phyloP scores from a whole-genome alignment of 2,329 filamentous ascomycete genomes.

The Aquanectria penicillioides region DNA sequence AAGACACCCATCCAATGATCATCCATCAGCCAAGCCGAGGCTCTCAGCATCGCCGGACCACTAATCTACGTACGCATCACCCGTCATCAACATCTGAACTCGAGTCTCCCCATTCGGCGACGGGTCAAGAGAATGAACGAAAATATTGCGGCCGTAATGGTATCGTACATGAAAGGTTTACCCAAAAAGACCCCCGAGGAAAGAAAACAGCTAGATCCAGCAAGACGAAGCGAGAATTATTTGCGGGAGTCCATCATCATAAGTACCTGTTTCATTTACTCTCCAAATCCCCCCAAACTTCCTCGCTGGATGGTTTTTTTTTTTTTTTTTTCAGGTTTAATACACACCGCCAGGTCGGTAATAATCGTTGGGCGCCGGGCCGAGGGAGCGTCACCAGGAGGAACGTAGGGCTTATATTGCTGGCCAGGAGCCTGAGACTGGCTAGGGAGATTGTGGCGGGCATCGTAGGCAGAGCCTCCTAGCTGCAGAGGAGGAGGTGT shows the following conservation, averaged over 20 bases:
- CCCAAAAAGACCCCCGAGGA: slow-evolving; percentile 10
- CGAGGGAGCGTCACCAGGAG: slow-evolving; percentile 57
- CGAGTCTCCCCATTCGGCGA: slow-evolving; percentile 1
- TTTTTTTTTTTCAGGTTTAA: too few relatives aligned
- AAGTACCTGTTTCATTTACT: background rate
- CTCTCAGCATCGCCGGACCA: background rate
- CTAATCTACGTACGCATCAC: background rate
- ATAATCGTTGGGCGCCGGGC: slow-evolving; percentile 66
- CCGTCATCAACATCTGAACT: background rate
- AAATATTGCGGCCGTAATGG: slow-evolving; percentile 18
- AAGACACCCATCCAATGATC: background rate
- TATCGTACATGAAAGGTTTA: slow-evolving; percentile 21
- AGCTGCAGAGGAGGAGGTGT: slow-evolving; percentile 58
- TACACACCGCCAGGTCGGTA: slow-evolving; percentile 59
- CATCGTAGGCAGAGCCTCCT: slow-evolving; percentile 57
- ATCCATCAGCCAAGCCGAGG: background rate
- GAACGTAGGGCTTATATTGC: slow-evolving; percentile 69
- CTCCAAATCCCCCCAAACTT: background rate
- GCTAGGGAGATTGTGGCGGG: slow-evolving; percentile 61
- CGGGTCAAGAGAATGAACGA: slow-evolving; percentile 9
- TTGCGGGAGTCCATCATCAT: background rate
- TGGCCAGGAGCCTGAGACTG: slow-evolving; percentile 48
- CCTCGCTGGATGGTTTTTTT: too few relatives aligned
- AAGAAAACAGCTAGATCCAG: too few relatives aligned
- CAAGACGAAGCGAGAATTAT: background rate